Base-by-base conservation (phyloP, 257 asterid species). In the Scutellaria barbata region DNA sequence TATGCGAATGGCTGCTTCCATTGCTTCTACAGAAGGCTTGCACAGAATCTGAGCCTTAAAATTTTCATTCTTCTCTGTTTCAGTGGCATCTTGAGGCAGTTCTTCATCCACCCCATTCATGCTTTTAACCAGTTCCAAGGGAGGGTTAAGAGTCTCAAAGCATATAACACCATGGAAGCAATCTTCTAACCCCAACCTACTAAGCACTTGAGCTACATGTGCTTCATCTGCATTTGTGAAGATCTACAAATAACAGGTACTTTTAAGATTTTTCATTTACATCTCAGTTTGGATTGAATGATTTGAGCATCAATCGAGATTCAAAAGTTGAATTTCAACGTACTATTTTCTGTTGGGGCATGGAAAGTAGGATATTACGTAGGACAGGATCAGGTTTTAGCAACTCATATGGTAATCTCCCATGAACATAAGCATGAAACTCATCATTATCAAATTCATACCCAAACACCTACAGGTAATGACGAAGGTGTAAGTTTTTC, bases 141-240 rank as follows among this genome's bases (percentile, higher is more conserved):
- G 67, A 35, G 90, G 92, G 81, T 92, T 90, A 8, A 92, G 90
- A 40, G 96, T 90, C 80, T 92, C 98, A 14, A 88, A 90, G 82
- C 98, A 90, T 75, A 92, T 90, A 45, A 90, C 81, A 46, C 89
- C 97, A 8, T 92, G 93, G 80, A 92, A 92, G 79, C 97, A 92
- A 75, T 87, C 97, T 72, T 89, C 96, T 78, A 92, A 70, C 10
- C 95, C 95, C 85, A 88, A 6, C 76, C 82, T 81, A 11, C 81
- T 79, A 14, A 92, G 87, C 1, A 87, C 96, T 85, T 81, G 74
- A 12, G 84, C 87, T 18, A 79, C 95, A 58, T 90, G 97, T 5
- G 78, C 89, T 83, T 86, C 80, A 11, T 92, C 98, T 10, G 88
- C 91, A 66, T 90, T 92, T 11, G 97, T 92, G 81, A 92, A 90